A percentile compares a stretch with the other conserved stretches of the same genome.
phyloP scores from a whole-genome alignment of 2,329 filamentous ascomycete species.

The Claviceps africana region DNA sequence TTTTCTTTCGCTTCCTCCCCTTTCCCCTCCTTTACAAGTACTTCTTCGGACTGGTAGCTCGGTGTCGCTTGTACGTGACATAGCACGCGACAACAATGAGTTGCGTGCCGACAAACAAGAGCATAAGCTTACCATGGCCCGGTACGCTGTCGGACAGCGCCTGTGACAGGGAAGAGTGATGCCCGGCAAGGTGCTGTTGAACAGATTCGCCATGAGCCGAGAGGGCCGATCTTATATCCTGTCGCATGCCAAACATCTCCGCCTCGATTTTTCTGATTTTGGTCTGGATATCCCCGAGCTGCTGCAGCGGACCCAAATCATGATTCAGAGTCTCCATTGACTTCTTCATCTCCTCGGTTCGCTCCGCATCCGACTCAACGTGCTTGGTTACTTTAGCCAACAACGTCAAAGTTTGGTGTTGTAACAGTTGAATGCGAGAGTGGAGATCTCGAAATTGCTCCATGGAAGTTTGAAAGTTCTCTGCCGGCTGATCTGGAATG shows the following conservation, averaged over 20 bases:
- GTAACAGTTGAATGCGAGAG: constrained; percentile 64
- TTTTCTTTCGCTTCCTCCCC: background rate
- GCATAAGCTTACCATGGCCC: constrained; percentile 42
- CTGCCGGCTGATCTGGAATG: constrained; percentile 33
- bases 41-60: constrained; percentile 73
- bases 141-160: constrained; percentile 34
- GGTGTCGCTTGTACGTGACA: constrained; percentile 65
- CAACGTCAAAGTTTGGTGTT: constrained; percentile 52
- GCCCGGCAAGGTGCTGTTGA: constrained; percentile 36
- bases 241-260: constrained; percentile 44
- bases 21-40: constrained; percentile 45
- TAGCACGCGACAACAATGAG: constrained; percentile 55
- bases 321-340: constrained; percentile 33
- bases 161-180: constrained; percentile 34
- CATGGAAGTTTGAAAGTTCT: constrained; percentile 33
- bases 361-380: constrained; percentile 37
- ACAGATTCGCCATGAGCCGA: constrained; percentile 37
- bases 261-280: constrained; percentile 40
- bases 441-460: constrained; percentile 73
- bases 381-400: constrained; percentile 41
- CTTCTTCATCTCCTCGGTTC: constrained; percentile 39
- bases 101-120: constrained; percentile 63
- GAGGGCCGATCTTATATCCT: constrained; percentile 36
- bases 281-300: constrained; percentile 27
- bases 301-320: constrained; percentile 32